These are phyloP conservation scores for Pseudogymnoascus sp. DNA, from an alignment of 2,329 filamentous ascomycete species.

Conservation along the genomic window DNA sequence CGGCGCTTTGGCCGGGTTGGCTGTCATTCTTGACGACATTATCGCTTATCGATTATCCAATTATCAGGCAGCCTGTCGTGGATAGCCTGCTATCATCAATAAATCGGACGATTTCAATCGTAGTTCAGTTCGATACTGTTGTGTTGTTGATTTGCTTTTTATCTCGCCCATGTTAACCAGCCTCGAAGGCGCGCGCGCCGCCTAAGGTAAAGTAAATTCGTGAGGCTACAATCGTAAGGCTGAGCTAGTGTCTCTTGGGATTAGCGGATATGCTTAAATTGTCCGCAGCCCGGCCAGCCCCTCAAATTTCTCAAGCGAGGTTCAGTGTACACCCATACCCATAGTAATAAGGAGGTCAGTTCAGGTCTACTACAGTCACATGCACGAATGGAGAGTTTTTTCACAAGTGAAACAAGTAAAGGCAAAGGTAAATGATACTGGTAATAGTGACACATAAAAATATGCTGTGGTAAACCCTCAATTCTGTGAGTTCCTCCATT, in stretches of 20 bases:
- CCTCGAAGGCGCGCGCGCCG: neutral
- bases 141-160: neutral
- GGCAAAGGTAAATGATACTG: neutral
- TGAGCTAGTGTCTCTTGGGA: neutral
- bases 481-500: neutral
- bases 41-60: constrained; percentile 12
- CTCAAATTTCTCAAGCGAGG: neutral
- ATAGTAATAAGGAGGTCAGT: neutral
- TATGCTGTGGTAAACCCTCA: neutral
- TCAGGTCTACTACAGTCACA: neutral
- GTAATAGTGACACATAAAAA: neutral
- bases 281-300: neutral
- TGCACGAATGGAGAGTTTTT: neutral
- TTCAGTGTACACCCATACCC: neutral
- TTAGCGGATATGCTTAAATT: neutral
- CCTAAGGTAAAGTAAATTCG: neutral
- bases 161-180: neutral
- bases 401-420: neutral
- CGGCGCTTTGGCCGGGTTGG: constrained; percentile 71
- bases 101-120: neutral
- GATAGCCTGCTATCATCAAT: too few species aligned
- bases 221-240: neutral
- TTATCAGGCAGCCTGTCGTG: neutral
- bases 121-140: too few species aligned
- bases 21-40: constrained; percentile 80